Base-by-base conservation (phyloP, 2,329 filamentous ascomycete species). In the Huntiella decipiens region DNA sequence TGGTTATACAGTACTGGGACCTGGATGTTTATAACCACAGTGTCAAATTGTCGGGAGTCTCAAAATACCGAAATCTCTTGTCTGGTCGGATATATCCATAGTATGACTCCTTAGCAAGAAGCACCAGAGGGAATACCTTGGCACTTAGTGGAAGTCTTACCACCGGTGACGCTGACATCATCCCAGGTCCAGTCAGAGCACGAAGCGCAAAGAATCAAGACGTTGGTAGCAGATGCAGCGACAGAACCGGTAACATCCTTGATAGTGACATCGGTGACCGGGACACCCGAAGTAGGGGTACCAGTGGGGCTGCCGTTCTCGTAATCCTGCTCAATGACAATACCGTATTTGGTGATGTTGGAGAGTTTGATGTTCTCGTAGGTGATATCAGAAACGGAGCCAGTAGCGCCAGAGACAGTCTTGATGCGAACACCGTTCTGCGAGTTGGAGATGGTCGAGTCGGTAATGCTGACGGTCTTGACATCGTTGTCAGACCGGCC, bases 181-280 rank as follows among this genome's bases (percentile, higher is more conserved):
- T 56, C 60, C 67, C 69, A 74, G 12, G 62, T 68, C 68, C 71
- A 77, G 57, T 64, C 60, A 46, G 62, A 60, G 31, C 66, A 68
- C 36, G 56, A 57, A 11, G 64, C 72, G 52, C 72, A 75, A 12
- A 73, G 63, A 47, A 75, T 68, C 53, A 69, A 69, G 51, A 72
- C 56, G 43, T 67, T 56, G 15, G 57, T 61, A n/a, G 54, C 66
- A 5, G 51, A 52, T 2, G 56, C 56, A 32, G 56, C 48, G 40
- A 71, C 66, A 3, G 60, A 58, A 22, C 68, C 68, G 2, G 53
- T 61, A 48, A 72, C 60, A 46, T 61, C 56, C 39, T 59, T 56
- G 42, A 72, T 54, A 1, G 60, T 64, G 5, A 73, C 51, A 5
- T 60, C 63, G 6, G 68, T 71, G 55, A 73, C 71, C n/a, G 67